phyloP scores from a whole-genome alignment of 768 basidiomycete species.

The Phanerodontia chrysosporium region DNA sequence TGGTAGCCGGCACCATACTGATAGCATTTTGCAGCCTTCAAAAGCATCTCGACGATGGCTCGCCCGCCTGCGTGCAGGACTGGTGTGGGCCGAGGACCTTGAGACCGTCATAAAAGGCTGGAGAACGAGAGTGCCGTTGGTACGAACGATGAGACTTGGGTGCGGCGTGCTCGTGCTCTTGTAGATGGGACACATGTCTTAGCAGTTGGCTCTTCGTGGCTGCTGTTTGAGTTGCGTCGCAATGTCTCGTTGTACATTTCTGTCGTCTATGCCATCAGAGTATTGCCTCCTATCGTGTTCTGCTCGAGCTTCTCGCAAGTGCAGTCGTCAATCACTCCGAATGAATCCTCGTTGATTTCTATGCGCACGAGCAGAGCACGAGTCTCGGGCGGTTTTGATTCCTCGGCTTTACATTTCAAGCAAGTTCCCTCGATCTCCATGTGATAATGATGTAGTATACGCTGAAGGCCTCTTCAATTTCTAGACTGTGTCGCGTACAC shows the following conservation, averaged over 20 bases:
- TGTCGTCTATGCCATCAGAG: constrained; percentile 4
- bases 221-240: constrained; percentile 67
- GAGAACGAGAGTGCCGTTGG: constrained; percentile 47
- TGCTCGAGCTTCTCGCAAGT: no score
- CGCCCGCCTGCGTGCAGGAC: constrained; percentile 61
- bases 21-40: constrained; percentile 42
- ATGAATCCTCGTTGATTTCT: no score
- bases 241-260: constrained; percentile 87
- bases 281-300: background rate
- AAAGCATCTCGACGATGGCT: constrained; percentile 91
- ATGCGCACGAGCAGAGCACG: no score
- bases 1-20: constrained; percentile 11
- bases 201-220: constrained; percentile 60
- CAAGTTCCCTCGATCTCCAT: no score
- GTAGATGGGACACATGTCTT: constrained; percentile 31
- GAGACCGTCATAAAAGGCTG: constrained; percentile 84
- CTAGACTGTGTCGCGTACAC: no score
- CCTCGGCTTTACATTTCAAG: background rate
- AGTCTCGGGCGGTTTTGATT: no score
- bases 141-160: constrained; percentile 79
- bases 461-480: no score
- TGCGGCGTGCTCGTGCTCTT: constrained; percentile 58
- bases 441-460: background rate
- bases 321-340: no score
- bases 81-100: constrained; percentile 77